A percentile compares a stretch with the other conserved stretches of the same genome.
These are phyloP conservation scores for Candida railenensis DNA, from an alignment of 805 yeast genomes.

Conservation along the genomic window DNA sequence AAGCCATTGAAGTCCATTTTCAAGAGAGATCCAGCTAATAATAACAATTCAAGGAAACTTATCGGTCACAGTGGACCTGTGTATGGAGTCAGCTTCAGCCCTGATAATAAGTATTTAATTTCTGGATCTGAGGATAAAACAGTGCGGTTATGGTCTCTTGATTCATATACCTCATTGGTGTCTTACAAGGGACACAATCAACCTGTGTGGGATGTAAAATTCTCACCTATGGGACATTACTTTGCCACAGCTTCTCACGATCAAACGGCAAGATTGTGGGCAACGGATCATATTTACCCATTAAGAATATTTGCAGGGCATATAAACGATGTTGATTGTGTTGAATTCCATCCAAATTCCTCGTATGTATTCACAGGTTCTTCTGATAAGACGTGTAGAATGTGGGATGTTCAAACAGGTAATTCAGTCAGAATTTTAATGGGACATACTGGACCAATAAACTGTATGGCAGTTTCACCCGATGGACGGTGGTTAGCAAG, in stretches of 20 bases:
- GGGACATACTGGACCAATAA: slow-evolving; percentile 90
- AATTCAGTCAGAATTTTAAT: slow-evolving; percentile 86
- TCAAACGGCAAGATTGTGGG: slow-evolving; percentile 97
- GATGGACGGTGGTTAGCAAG: slow-evolving; percentile 97
- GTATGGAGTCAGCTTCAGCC: slow-evolving; percentile 85
- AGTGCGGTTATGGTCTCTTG: slow-evolving; percentile 90
- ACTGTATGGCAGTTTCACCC: slow-evolving; percentile 85
- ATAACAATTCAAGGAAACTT: slow-evolving; percentile 52
- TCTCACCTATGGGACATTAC: slow-evolving; percentile 94
- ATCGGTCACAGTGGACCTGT: slow-evolving; percentile 96
- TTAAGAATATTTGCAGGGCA: slow-evolving; percentile 96
- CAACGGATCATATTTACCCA: slow-evolving; percentile 96
- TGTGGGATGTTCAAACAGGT: slow-evolving; percentile 96
- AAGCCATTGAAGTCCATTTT: slow-evolving; percentile 68
- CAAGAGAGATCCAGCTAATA: slow-evolving; percentile 52
- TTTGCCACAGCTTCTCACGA: slow-evolving; percentile 98
- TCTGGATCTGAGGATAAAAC: slow-evolving; percentile 91
- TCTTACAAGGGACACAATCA: slow-evolving; percentile 95
- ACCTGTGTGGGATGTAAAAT: slow-evolving; percentile 97
- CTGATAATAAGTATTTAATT: slow-evolving; percentile 78
- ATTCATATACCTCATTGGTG: slow-evolving; percentile 84
- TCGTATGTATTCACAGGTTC: slow-evolving; percentile 94
- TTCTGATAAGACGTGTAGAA: slow-evolving; percentile 89
- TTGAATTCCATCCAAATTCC: slow-evolving; percentile 94
- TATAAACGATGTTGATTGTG: slow-evolving; percentile 92